Conservation (phyloP, 805 yeast species). For the Ogataea populi-albae region DNA sequence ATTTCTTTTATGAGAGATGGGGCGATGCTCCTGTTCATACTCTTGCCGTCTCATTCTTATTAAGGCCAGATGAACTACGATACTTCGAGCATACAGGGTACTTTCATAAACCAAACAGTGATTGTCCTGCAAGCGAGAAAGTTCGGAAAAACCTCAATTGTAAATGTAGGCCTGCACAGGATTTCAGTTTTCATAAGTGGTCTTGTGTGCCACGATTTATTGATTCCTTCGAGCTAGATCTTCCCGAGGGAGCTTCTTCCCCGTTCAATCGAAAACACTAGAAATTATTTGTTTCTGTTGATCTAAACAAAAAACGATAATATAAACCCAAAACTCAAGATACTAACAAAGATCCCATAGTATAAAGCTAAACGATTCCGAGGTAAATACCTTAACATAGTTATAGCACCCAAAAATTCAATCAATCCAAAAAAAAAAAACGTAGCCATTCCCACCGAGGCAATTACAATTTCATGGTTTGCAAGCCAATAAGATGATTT, state of each 20-base stretch:
- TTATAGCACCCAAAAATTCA: too few relatives aligned
- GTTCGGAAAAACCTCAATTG: conserved; percentile 46
- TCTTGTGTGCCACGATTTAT: conserved; percentile 50
- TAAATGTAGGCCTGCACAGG: conserved; percentile 45
- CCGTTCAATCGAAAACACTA: neutral
- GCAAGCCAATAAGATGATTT: neutral
- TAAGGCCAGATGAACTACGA: conserved; percentile 47
- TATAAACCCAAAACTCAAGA: conserved; percentile 1
- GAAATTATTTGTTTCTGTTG: neutral
- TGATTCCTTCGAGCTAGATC: conserved; percentile 15
- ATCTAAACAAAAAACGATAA: neutral
- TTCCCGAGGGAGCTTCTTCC: conserved; percentile 2
- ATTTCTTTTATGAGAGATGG: conserved; percentile 76
- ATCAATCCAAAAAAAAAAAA: too few relatives aligned
- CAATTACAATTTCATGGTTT: neutral
- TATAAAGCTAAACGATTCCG: too few relatives aligned
- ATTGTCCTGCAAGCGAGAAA: conserved; percentile 52
- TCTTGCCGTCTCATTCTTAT: conserved; percentile 55
- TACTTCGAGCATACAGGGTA: conserved; percentile 60
- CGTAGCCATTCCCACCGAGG: neutral
- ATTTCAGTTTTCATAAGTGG: conserved; percentile 50
- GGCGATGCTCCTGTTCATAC: conserved; percentile 78
- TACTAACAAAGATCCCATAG: neutral
- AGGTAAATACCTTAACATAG: too few relatives aligned
- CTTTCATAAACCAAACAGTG: conserved; percentile 52